These are phyloP conservation scores for Neofusicoccum laricinum DNA, from an alignment of 2,329 filamentous ascomycete species.

Conservation along the genomic window DNA sequence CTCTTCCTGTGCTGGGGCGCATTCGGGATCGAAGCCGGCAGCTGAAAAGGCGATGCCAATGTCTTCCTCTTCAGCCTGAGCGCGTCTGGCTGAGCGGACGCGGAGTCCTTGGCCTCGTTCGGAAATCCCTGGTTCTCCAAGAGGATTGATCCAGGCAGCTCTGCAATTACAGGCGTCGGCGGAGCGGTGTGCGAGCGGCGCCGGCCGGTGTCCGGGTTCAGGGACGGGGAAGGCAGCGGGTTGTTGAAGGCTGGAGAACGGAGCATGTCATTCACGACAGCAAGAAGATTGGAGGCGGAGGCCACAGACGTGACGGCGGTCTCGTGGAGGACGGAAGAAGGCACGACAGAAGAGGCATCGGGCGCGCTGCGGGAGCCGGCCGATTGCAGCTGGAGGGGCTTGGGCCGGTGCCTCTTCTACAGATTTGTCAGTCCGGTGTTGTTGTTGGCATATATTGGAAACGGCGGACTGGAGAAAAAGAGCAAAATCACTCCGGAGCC, in stretches of 20 bases:
- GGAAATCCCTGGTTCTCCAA: constrained; percentile 32
- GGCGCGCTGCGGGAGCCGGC: not conserved
- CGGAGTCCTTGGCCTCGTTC: constrained; percentile 17
- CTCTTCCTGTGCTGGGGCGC: not conserved
- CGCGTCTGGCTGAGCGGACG: not conserved
- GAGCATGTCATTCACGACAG: constrained; percentile 41
- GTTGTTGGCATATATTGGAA: not conserved
- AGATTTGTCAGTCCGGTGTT: constrained; percentile 4
- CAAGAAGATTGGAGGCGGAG: constrained; percentile 37
- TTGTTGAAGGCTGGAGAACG: constrained; percentile 39
- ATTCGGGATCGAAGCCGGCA: not conserved
- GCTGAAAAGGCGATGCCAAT: not conserved
- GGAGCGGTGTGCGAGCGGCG: constrained; percentile 41
- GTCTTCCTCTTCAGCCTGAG: not conserved
- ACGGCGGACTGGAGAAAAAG: not conserved
- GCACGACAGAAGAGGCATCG: constrained; percentile 20
- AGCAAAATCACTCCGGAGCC: not conserved
- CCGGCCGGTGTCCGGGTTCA: constrained; percentile 19
- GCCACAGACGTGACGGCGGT: constrained; percentile 24
- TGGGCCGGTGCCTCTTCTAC: constrained; percentile 12
- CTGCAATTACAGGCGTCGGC: constrained; percentile 33
- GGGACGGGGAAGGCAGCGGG: constrained; percentile 26
- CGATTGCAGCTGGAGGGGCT: not conserved
- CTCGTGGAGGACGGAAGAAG: constrained; percentile 30
- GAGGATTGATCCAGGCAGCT: constrained; percentile 21